phyloP scores from a whole-genome alignment of 345 rosid species.

The Streptanthus diversifolius region DNA sequence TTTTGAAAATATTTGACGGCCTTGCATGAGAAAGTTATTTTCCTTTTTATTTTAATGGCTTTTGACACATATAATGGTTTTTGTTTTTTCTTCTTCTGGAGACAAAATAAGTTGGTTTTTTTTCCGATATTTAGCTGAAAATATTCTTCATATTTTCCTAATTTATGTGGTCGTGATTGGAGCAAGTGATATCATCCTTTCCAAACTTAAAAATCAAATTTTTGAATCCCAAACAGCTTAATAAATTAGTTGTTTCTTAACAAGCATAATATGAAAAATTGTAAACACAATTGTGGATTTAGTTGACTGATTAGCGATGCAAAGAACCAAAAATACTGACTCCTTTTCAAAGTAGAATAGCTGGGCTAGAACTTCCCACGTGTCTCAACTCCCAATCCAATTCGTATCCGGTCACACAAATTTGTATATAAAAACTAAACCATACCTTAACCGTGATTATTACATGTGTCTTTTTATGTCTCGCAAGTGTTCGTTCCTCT shows the following conservation, averaged over 20 bases:
- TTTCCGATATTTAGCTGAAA: no score
- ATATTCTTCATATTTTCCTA: no score
- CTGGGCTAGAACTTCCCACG: not conserved
- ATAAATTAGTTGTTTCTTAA: no score
- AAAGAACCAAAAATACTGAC: not conserved
- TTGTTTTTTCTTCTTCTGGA: no score
- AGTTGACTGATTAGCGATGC: not conserved
- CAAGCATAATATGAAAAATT: no score
- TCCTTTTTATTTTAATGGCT: no score
- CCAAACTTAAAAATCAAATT: no score
- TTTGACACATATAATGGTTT: no score
- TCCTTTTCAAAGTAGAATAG: not conserved
- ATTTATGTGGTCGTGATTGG: no score
- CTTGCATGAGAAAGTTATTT: not conserved
- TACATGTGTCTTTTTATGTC: not conserved
- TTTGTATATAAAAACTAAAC: not conserved
- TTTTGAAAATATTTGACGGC: not conserved
- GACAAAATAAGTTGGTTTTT: no score
- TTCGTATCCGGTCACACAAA: not conserved
- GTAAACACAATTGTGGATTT: not conserved
- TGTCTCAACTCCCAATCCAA: not conserved
- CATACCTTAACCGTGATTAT: constrained; percentile 13
- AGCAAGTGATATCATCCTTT: no score
- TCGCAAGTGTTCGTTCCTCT: not conserved
- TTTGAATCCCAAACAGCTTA: no score